A percentile compares a stretch with the other conserved stretches of the same genome.
Conservation (phyloP, 306 rosid genomes). For the Quercus robur region DNA sequence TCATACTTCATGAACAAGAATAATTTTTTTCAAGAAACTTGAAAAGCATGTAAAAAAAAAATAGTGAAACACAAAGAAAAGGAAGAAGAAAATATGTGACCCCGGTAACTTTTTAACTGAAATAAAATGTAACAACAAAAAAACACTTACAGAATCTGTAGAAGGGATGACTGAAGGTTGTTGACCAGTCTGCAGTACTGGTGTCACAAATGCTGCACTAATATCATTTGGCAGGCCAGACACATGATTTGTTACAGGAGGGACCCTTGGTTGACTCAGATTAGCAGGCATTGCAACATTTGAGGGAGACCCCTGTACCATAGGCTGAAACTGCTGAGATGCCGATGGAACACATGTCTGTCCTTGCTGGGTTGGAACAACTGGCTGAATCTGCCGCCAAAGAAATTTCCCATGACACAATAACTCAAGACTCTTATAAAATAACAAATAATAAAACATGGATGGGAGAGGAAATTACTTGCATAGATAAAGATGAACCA, state of each 20-base stretch:
- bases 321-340: too few species aligned
- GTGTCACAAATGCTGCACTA: slow-evolving; percentile 30
- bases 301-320: slow-evolving; percentile 51
- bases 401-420: neutral
- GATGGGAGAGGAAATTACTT: slow-evolving; percentile 14
- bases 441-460: slow-evolving; percentile 1
- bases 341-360: too few species aligned
- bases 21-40: neutral
- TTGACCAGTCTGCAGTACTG: slow-evolving; percentile 55
- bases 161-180: slow-evolving; percentile 51
- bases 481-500: slow-evolving; percentile 17
- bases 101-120: too few species aligned
- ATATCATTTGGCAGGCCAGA: too few species aligned
- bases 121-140: neutral
- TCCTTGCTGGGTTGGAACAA: too few species aligned
- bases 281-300: slow-evolving; percentile 60
- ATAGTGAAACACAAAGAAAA: neutral
- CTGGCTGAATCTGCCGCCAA: too few species aligned
- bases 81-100: neutral
- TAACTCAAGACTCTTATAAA: slow-evolving; percentile 11
- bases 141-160: slow-evolving; percentile 47
- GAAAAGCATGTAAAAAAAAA: slow-evolving; percentile 5
- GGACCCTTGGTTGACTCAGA: slow-evolving; percentile 66
- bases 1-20: neutral
- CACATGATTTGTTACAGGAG: slow-evolving; percentile 65